These are phyloP conservation scores for Styphnolobium japonicum DNA, from an alignment of 306 rosid genomes.

Conservation along the genomic window DNA sequence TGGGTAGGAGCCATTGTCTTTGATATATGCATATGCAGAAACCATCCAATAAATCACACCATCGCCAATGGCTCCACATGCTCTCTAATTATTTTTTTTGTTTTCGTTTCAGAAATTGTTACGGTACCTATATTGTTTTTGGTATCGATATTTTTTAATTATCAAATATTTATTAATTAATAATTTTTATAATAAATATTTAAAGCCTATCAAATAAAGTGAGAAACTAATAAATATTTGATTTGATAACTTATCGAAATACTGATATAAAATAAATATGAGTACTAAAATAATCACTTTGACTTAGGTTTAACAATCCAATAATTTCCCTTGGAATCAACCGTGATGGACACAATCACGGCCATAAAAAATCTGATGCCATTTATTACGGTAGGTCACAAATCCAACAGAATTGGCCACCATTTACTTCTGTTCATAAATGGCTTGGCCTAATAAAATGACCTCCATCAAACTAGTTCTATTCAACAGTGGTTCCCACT, in stretches of 20 bases:
- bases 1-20: slow-evolving; percentile 3
- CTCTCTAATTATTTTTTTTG: not conserved
- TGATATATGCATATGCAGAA: not conserved
- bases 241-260: too few relatives aligned
- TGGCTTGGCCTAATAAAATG: slow-evolving; percentile 56
- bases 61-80: not conserved
- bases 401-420: slow-evolving; percentile 69
- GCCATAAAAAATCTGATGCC: slow-evolving; percentile 43
- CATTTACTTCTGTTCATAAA: slow-evolving; percentile 78
- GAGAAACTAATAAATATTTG: too few relatives aligned
- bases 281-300: too few relatives aligned
- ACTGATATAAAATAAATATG: too few relatives aligned
- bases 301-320: not conserved
- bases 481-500: slow-evolving; percentile 72
- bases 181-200: too few relatives aligned
- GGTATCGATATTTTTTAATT: too few relatives aligned
- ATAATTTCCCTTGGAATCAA: slow-evolving; percentile 13
- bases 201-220: too few relatives aligned
- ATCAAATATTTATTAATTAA: too few relatives aligned
- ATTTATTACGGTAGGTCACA: slow-evolving; percentile 87
- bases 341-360: slow-evolving; percentile 27
- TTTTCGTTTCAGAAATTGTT: too few relatives aligned
- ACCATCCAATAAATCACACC: not conserved
- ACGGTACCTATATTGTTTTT: too few relatives aligned
- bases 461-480: slow-evolving; percentile 43